phyloP scores from a whole-genome alignment of 2,329 filamentous ascomycete species.

The Pyricularia pennisetigena region DNA sequence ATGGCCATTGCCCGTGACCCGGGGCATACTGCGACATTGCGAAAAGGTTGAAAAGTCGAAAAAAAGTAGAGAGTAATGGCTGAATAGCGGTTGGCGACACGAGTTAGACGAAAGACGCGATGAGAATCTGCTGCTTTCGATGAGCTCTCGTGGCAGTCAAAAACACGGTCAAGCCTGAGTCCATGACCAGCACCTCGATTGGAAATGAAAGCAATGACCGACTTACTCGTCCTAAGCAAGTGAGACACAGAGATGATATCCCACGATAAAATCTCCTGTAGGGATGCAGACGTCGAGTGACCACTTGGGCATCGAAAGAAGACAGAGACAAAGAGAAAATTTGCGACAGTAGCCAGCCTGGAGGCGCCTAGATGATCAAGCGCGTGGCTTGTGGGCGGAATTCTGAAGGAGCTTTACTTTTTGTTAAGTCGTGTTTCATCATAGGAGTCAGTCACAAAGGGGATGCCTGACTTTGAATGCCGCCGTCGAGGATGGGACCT shows the following conservation, averaged over 20 bases:
- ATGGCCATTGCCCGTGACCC: slow-evolving; percentile 18
- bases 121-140: neutral
- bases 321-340: neutral
- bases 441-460: neutral
- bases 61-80: neutral
- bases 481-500: neutral
- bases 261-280: neutral
- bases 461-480: neutral
- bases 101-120: neutral
- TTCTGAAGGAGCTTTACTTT: neutral
- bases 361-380: neutral
- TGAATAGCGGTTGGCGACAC: neutral
- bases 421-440: neutral
- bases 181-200: neutral
- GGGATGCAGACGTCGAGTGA: neutral
- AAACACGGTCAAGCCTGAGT: neutral
- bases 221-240: neutral
- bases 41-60: neutral
- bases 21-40: slow-evolving; percentile 30
- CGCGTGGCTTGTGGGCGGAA: neutral
- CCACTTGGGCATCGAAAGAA: neutral
- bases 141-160: neutral
- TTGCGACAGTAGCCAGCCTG: neutral
- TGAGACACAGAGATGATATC: neutral
- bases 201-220: neutral